These are phyloP conservation scores for Hirschfeldia incana DNA, from an alignment of 345 rosid genomes.

Conservation along the genomic window DNA sequence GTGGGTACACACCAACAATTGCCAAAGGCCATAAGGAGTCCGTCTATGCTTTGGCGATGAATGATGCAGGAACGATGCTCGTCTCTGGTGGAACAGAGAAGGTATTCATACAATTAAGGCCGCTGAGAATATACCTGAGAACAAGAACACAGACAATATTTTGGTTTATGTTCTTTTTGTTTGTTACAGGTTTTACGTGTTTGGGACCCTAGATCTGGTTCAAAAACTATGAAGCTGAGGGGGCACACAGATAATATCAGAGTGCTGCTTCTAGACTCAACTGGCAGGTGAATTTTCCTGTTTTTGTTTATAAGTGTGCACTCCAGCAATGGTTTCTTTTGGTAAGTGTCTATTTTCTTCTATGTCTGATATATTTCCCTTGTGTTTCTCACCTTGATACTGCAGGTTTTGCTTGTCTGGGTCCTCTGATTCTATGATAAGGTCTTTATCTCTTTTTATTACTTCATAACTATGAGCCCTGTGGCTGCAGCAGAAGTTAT, in stretches of 20 bases:
- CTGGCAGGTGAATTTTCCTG: slow-evolving; percentile 65
- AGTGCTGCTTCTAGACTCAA: slow-evolving; percentile 83
- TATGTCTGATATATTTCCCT: slow-evolving; percentile 14
- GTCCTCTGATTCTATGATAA: slow-evolving; percentile 98
- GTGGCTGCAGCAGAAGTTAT: not conserved
- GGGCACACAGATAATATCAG: slow-evolving; percentile 97
- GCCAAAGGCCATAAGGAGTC: slow-evolving; percentile 99
- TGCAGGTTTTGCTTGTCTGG: slow-evolving; percentile 97
- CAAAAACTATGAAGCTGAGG: slow-evolving; percentile 92
- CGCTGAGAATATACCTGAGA: not conserved
- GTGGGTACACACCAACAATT: slow-evolving; percentile 76
- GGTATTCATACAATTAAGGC: slow-evolving; percentile 46
- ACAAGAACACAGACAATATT: not conserved
- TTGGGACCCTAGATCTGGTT: slow-evolving; percentile 98
- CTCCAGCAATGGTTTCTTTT: not conserved
- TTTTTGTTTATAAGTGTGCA: not conserved
- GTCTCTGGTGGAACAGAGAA: slow-evolving; percentile 99
- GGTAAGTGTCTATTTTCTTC: not conserved
- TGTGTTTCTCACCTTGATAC: slow-evolving; percentile 28
- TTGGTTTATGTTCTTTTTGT: not conserved
- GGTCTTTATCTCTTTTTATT: slow-evolving; percentile 44
- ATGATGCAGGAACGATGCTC: slow-evolving; percentile 81
- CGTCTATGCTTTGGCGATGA: slow-evolving; percentile 97
- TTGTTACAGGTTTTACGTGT: slow-evolving; percentile 83
- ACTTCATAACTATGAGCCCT: not conserved